Conservation (phyloP, 306 rosid species). For the Quercus ilex region DNA sequence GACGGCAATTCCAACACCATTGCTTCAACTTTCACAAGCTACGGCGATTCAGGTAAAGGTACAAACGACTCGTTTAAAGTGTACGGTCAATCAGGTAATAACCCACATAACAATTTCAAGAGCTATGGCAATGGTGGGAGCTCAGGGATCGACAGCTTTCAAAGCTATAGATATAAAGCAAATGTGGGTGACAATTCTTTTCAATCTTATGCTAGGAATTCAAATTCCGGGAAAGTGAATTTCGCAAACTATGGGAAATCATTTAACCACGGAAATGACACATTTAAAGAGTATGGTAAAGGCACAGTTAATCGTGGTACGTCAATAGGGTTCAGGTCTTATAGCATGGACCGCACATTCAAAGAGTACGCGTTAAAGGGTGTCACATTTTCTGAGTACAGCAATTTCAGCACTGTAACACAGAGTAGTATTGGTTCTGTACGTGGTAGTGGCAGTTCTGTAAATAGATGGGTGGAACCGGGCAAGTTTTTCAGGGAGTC, state of each 20-base stretch:
- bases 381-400: conserved; percentile 47
- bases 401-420: conserved; percentile 30
- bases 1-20: conserved; percentile 53
- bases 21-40: conserved; percentile 58
- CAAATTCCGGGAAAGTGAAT: conserved; percentile 47
- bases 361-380: conserved; percentile 48
- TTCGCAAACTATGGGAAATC: conserved; percentile 76
- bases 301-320: conserved; percentile 41
- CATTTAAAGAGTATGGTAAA: conserved; percentile 69
- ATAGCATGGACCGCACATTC: conserved; percentile 64
- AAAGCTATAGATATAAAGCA: conserved; percentile 65
- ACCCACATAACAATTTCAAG: conserved; percentile 59
- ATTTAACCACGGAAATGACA: conserved; percentile 79
- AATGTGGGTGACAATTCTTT: conserved; percentile 71
- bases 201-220: conserved; percentile 51
- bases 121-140: conserved; percentile 52
- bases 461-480: conserved; percentile 47
- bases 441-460: conserved; percentile 31
- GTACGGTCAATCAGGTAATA: conserved; percentile 65
- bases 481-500: conserved; percentile 82
- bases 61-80: conserved; percentile 59
- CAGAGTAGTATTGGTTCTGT: background rate
- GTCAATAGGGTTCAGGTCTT: conserved; percentile 54
- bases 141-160: conserved; percentile 44
- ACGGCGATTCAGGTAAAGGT: conserved; percentile 51